These are phyloP conservation scores for Ramaria sp. DNA, from an alignment of 768 basidiomycete species.

Conservation along the genomic window DNA sequence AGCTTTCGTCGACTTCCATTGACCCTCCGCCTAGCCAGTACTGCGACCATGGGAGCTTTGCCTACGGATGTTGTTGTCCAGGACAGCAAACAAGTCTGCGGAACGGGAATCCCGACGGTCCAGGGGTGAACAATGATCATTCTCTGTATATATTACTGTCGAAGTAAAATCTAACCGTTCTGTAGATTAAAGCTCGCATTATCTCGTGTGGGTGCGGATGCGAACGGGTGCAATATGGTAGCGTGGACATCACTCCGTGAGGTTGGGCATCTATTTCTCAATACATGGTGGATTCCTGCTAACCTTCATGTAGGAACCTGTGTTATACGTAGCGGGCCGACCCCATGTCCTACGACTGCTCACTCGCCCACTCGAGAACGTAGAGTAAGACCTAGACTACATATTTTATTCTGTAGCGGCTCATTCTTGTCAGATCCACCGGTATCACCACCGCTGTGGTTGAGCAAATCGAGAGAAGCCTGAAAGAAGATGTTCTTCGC, in stretches of 20 bases:
- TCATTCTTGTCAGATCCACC: conserved; percentile 52
- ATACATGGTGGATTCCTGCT: conserved; percentile 5
- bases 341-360: conserved; percentile 87
- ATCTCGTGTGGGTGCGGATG: conserved; percentile 67
- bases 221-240: conserved; percentile 62
- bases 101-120: conserved; percentile 94
- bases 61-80: conserved; percentile 27
- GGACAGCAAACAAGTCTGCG: conserved; percentile 59
- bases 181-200: conserved; percentile 68
- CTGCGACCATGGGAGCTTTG: conserved; percentile 18
- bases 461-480: conserved; percentile 79
- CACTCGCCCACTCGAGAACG: conserved; percentile 84
- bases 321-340: conserved; percentile 76
- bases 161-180: neutral
- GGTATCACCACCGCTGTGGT: conserved; percentile 87
- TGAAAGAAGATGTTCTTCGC: conserved; percentile 79
- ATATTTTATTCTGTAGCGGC: neutral
- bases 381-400: conserved; percentile 54
- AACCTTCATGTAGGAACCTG: conserved; percentile 58
- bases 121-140: conserved; percentile 48
- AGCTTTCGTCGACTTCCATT: conserved; percentile 84
- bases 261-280: conserved; percentile 27
- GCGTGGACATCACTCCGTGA: conserved; percentile 96
- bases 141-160: neutral
- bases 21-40: conserved; percentile 29